Evolutionary conservation across 805 yeast genomes (phyloP).

Genomic region (Candida manassasensis): DNA sequence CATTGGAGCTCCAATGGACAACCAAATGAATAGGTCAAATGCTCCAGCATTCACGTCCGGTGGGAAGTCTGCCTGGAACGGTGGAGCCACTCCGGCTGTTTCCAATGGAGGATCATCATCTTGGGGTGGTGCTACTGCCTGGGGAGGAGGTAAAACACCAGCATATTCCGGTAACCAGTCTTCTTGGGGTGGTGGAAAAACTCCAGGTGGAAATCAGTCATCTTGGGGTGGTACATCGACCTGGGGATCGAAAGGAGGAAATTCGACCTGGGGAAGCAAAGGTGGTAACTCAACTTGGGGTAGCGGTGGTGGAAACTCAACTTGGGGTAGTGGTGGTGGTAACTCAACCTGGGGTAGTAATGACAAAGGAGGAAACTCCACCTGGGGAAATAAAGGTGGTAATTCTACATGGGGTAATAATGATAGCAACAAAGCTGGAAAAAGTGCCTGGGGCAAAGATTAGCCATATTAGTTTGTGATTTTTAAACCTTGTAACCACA

Average conservation of each 20-base stretch:
- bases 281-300: conserved; percentile 39
- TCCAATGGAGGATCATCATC: conserved; percentile 23
- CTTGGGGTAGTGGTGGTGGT: conserved; percentile 24
- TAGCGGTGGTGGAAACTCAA: conserved; percentile 34
- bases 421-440: conserved; percentile 8
- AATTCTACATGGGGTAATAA: conserved; percentile 31
- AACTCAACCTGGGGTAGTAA: conserved; percentile 14
- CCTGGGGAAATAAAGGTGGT: conserved; percentile 18
- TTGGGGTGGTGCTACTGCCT: conserved; percentile 43
- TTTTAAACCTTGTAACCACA: neutral
- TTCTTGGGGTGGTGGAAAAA: conserved; percentile 23
- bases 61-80: conserved; percentile 52
- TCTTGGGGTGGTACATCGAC: conserved; percentile 50
- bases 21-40: conserved; percentile 9
- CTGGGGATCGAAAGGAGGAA: conserved; percentile 36
- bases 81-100: conserved; percentile 20
- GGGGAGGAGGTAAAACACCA: conserved; percentile 39
- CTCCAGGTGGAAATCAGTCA: conserved; percentile 46
- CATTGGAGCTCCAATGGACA: conserved; percentile 42
- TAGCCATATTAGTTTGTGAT: neutral
- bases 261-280: conserved; percentile 23
- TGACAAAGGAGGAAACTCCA: conserved; percentile 26
- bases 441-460: conserved; percentile 13
- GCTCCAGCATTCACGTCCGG: conserved; percentile 37
- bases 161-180: conserved; percentile 16